Conservation (phyloP, 2,329 filamentous ascomycete genomes). For the Acarospora socialis region DNA sequence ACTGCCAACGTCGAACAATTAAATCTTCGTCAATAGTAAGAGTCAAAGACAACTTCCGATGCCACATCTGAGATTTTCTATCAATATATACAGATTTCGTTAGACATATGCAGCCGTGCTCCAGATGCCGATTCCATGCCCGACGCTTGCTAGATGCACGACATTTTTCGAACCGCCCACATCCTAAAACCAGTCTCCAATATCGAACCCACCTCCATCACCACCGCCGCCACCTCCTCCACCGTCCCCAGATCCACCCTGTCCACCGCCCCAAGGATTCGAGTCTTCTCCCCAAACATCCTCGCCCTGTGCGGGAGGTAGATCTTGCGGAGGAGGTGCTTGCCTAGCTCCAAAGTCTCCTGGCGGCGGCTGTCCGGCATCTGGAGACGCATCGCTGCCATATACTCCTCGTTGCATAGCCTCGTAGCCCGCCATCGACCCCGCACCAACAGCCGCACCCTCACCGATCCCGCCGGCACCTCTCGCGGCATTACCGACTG, state of each 20-base stretch:
- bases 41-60: too few species aligned
- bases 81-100: too few species aligned
- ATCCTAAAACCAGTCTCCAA: too few species aligned
- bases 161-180: too few species aligned
- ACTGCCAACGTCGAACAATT: too few species aligned
- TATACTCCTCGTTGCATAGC: constrained; percentile 41
- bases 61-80: too few species aligned
- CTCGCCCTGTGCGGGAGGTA: constrained; percentile 14
- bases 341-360: constrained; percentile 16
- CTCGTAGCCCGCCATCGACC: constrained; percentile 48
- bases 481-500: constrained; percentile 25
- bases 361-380: constrained; percentile 9
- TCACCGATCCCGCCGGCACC: constrained; percentile 17
- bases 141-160: too few species aligned
- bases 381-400: constrained; percentile 8
- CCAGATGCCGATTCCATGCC: too few species aligned
- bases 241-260: constrained; percentile 16
- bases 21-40: too few species aligned
- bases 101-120: too few species aligned
- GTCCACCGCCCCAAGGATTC: constrained; percentile 17
- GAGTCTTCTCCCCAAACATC: constrained; percentile 23
- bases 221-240: constrained; percentile 20
- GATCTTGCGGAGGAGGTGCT: constrained; percentile 16
- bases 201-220: constrained; percentile 16
- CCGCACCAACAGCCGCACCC: constrained; percentile 34